Base-by-base conservation (phyloP, 345 rosid species). In the Camelina sativa region DNA sequence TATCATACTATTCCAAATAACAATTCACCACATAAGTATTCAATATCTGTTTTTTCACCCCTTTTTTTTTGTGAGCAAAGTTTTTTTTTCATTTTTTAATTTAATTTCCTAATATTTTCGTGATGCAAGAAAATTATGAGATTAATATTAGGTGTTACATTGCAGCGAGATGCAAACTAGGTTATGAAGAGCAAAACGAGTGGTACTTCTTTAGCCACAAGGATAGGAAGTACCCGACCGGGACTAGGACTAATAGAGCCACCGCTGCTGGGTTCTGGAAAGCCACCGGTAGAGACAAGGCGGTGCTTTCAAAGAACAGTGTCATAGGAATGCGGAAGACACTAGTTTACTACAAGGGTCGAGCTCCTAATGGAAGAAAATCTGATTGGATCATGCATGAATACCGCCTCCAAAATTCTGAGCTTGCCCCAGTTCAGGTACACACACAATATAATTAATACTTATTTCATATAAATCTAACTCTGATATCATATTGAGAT, bases 121-220 rank as follows among this genome's bases (percentile, higher is more conserved):
- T 43, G 48, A 52, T 50, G 55, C 32, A 58, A 11, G 20, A 48
- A 12, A 43, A 16, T 58, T 55, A 15, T 57, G 56, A 70, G 57
- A 72, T 38, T 43, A 38, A 38, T 34, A 52, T 63, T 40, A 74
- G 17, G 15, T 40, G 65, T 59, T 53, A 53, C 65, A 72, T 63
- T 50, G 69, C 87, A 91, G 98, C 75, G 1, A 88, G 82, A 56
- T 89, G 97, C 85, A 89, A 91, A 60, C 74, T 88, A 71, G 96
- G 98, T 55, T 87, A 94, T 38, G 87, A 82, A 50, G 90, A 91
- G 50, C 98, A 91, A 77, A 88, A 35, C 20, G 98, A 93, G 72
- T 93, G 98, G 97, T 93, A 91, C 85, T 93, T 93, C 78, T 94
- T 94, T 87, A 94, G 95, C 77, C 93, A 94, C 80, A 94, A 94